phyloP scores from a whole-genome alignment of 768 basidiomycete genomes.

The Lentinula boryana region DNA sequence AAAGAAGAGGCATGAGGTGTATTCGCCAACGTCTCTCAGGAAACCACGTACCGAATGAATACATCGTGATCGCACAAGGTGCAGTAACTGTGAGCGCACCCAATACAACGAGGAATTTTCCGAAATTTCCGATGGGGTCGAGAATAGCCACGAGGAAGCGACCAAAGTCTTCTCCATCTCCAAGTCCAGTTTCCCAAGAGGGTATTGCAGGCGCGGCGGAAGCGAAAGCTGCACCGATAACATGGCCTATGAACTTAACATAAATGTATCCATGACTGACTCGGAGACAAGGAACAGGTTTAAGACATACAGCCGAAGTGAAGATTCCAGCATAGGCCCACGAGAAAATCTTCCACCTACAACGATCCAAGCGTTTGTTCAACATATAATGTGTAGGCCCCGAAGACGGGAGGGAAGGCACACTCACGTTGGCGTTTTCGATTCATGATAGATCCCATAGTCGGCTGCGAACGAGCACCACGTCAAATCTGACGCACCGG shows the following conservation, averaged over 20 bases:
- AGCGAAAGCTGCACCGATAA: constrained; percentile 66
- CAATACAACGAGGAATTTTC: constrained; percentile 66
- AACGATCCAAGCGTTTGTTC: background rate
- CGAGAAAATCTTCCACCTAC: constrained; percentile 50
- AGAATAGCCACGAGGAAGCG: constrained; percentile 61
- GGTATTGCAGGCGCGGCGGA: constrained; percentile 49
- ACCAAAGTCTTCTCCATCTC: constrained; percentile 47
- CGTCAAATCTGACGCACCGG: constrained; percentile 31
- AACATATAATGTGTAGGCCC: background rate
- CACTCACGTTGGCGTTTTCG: constrained; percentile 1
- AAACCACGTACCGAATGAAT: constrained; percentile 49
- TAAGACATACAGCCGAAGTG: constrained; percentile 45
- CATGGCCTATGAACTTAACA: constrained; percentile 31
- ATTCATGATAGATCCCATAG: constrained; percentile 36
- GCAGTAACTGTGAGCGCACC: constrained; percentile 71
- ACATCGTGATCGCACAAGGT: constrained; percentile 74
- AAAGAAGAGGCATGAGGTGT: background rate
- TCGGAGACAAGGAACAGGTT: background rate
- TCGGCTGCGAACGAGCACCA: constrained; percentile 40
- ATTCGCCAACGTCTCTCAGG: background rate
- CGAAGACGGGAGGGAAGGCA: background rate
- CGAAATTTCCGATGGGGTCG: constrained; percentile 54
- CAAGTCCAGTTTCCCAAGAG: constrained; percentile 51
- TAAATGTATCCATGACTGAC: too few relatives aligned
- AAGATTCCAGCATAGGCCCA: constrained; percentile 65